These are phyloP conservation scores for Yarrowia deformans DNA, from an alignment of 805 yeast species.

Conservation along the genomic window DNA sequence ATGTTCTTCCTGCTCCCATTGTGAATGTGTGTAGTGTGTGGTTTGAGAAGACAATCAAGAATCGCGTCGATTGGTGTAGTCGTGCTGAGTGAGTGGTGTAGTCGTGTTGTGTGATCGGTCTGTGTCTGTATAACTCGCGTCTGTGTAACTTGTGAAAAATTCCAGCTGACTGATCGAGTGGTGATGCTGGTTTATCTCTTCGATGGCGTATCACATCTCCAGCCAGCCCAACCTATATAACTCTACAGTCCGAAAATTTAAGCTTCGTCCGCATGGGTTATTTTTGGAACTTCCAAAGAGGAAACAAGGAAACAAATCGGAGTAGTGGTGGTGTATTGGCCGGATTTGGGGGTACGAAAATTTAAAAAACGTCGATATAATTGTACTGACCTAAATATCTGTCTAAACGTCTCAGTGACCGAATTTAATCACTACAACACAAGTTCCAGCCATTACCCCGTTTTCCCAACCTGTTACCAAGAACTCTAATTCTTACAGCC, in stretches of 20 bases:
- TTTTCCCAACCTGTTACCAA: too few species aligned
- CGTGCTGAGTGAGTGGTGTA: too few species aligned
- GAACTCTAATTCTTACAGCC: too few species aligned
- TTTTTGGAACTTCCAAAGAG: constrained; percentile 20
- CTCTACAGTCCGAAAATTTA: constrained; percentile 14
- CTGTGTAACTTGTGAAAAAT: not conserved
- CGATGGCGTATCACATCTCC: not conserved
- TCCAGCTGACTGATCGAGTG: not conserved
- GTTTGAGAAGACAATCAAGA: too few species aligned
- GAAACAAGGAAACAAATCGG: constrained; percentile 8
- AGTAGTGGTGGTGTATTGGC: not conserved
- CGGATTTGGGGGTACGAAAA: too few species aligned
- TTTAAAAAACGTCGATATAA: too few species aligned
- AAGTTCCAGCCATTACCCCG: too few species aligned
- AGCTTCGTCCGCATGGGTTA: not conserved
- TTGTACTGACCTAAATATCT: not conserved
- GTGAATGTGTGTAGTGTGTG: constrained; percentile 2
- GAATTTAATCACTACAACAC: too few species aligned
- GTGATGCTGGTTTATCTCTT: not conserved
- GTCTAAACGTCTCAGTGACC: too few species aligned
- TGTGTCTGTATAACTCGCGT: not conserved
- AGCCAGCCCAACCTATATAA: constrained; percentile 28
- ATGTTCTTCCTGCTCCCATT: constrained; percentile 48
- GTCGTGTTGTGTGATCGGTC: not conserved
- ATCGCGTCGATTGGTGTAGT: too few species aligned